These are phyloP conservation scores for Populus davidiana DNA, from an alignment of 345 rosid species.

Conservation along the genomic window DNA sequence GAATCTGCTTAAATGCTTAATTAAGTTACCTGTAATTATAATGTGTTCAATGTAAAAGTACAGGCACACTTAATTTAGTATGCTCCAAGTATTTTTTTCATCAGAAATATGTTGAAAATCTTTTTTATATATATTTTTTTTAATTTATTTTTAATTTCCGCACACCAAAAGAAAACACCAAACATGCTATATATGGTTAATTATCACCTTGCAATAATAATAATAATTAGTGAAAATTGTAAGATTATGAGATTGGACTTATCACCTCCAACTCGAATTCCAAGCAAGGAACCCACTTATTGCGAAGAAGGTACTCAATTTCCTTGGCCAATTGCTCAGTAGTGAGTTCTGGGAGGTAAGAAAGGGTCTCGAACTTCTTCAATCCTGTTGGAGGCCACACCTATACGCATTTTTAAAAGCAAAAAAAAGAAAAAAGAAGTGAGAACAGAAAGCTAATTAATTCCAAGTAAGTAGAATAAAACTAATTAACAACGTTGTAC, in stretches of 20 bases:
- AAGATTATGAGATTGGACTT: background rate
- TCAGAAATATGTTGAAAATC: no score
- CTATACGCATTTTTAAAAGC: background rate
- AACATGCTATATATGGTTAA: background rate
- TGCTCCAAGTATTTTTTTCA: no score
- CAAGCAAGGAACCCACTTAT: conserved; percentile 56
- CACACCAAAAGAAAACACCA: no score
- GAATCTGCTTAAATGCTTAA: no score
- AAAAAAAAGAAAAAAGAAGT: background rate
- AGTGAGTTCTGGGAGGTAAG: conserved; percentile 44
- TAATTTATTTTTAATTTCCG: no score
- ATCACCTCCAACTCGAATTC: conserved; percentile 52
- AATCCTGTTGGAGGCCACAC: conserved; percentile 26
- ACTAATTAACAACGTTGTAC: background rate
- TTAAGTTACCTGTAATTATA: no score
- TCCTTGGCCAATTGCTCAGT: conserved; percentile 29
- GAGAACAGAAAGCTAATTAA: background rate
- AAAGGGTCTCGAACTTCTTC: conserved; percentile 39
- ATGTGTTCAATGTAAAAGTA: no score
- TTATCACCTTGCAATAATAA: background rate
- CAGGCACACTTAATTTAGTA: background rate
- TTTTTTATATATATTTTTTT: no score
- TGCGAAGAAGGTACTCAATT: conserved; percentile 50
- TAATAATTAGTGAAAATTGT: background rate
- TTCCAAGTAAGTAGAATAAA: background rate